Conservation (phyloP, 768 basidiomycete species). For the Leccinum broughii region DNA sequence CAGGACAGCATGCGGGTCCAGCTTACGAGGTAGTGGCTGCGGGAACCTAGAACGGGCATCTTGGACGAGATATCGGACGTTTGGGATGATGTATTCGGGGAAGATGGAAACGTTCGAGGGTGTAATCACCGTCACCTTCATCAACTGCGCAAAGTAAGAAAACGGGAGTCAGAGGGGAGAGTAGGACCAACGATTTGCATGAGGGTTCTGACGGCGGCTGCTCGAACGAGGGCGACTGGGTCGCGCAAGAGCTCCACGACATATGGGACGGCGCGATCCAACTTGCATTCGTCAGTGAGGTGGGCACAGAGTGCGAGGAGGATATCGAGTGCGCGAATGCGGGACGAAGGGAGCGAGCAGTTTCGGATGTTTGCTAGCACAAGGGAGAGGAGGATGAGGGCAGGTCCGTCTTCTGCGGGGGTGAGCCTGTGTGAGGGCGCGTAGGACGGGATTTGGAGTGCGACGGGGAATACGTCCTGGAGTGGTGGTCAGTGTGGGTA, state of each 20-base stretch:
- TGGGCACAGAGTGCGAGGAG: constrained; percentile 79
- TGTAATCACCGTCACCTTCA: constrained; percentile 70
- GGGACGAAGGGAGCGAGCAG: constrained; percentile 81
- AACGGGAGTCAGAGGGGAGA: background rate
- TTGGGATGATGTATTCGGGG: constrained; percentile 94
- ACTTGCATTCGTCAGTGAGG: constrained; percentile 91
- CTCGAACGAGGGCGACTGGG: constrained; percentile 80
- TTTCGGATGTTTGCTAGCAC: constrained; percentile 89
- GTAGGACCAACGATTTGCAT: constrained; percentile 71
- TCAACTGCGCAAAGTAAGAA: constrained; percentile 41
- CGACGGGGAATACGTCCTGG: constrained; percentile 78
- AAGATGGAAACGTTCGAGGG: constrained; percentile 71
- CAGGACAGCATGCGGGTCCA: background rate
- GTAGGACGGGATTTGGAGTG: constrained; percentile 63
- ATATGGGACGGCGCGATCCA: constrained; percentile 92
- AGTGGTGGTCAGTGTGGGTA: constrained; percentile 6
- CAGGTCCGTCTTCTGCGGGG: constrained; percentile 80
- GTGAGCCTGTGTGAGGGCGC: constrained; percentile 44
- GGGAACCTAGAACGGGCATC: constrained; percentile 46
- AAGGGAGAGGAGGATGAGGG: constrained; percentile 83
- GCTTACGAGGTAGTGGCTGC: constrained; percentile 61
- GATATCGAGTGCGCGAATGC: constrained; percentile 81
- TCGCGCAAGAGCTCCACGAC: constrained; percentile 87
- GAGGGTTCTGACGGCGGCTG: constrained; percentile 72
- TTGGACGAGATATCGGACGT: constrained; percentile 76